Conservation (phyloP, 768 basidiomycete genomes). For the Paxillus rubicundulus region DNA sequence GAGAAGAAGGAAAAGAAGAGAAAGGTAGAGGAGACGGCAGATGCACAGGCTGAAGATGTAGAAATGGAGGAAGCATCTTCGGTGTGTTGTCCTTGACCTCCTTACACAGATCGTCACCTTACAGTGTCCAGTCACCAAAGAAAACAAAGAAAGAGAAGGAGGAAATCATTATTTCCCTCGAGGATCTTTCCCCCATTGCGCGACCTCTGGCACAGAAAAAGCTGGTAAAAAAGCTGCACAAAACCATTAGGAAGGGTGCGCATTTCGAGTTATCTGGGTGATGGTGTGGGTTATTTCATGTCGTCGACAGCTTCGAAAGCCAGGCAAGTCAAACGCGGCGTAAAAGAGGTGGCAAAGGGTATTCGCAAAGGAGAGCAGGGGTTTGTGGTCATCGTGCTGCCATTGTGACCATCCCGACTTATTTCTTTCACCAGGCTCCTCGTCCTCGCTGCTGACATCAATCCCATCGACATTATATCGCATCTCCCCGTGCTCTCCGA, state of each 20-base stretch:
- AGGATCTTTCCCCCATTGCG: constrained; percentile 92
- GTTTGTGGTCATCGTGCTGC: constrained; percentile 41
- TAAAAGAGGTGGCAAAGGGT: constrained; percentile 98
- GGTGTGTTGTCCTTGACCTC: constrained; percentile 25
- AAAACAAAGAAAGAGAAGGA: constrained; percentile 61
- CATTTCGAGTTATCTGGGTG: neutral
- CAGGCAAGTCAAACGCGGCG: constrained; percentile 94
- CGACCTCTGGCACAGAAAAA: constrained; percentile 92
- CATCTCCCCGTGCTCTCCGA: constrained; percentile 94
- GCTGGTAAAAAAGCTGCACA: constrained; percentile 90
- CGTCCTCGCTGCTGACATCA: constrained; percentile 94
- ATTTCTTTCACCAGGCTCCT: constrained; percentile 56
- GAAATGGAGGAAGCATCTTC: constrained; percentile 41
- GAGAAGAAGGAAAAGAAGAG: constrained; percentile 76
- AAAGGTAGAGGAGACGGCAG: constrained; percentile 39
- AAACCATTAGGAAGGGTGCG: constrained; percentile 88
- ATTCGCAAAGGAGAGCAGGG: constrained; percentile 98
- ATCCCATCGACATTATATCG: constrained; percentile 97
- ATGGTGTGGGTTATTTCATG: neutral
- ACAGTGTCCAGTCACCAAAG: constrained; percentile 40
- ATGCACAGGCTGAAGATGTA: constrained; percentile 41
- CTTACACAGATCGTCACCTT: constrained; percentile 30
- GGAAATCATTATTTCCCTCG: constrained; percentile 64
- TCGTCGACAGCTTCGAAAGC: constrained; percentile 75
- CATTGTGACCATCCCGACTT: constrained; percentile 1